Base-by-base conservation (phyloP, 1,284 basidiomycete genomes). In the Cutaneotrichosporon curvatum region DNA sequence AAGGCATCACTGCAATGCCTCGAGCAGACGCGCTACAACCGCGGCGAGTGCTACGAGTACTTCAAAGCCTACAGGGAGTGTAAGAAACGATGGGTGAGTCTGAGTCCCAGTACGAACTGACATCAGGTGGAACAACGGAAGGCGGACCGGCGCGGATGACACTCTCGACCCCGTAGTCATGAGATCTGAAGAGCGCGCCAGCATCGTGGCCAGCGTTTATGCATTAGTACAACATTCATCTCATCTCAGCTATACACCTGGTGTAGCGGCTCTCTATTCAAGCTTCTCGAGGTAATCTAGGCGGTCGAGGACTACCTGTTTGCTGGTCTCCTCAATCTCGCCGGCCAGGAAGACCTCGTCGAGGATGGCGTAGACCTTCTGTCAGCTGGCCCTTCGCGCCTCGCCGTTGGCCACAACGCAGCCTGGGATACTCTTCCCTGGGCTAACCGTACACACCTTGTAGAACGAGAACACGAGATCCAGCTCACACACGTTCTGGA, bases 321-420 rank as follows among this genome's bases (percentile, higher is more conserved):
- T 96, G 68, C 85, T 90, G 19, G 94, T 97, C 73, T 98, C 95
- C 72, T 97, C 90, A 39, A 98, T 87, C 73, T 97, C 94, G 12
- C 95, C 95, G 2, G 94, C 94, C n/a, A 98, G 77, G 74, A 98
- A 97, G 38, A 97, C 88, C 65, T 98, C 94, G 68, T 98, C 95
- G 47, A 98, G 77, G 47, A 98, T 96, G 1, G 95, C 89, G 61
- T 96, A 96, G 8, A 94, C 90, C 85, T 91, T 50, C 21, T 2
- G 38, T 53, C 33, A 53, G 51, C 44, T n/a, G n/a, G n/a, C n/a
- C n/a, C n/a, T n/a, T n/a, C n/a, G n/a, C n/a, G n/a, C n/a, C n/a
- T n/a, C 6, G 4, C 8, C 0, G 12, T 19, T n/a, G n/a, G n/a
- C n/a, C n/a, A n/a, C n/a, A n/a, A n/a, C n/a, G n/a, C n/a, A n/a